Percentiles rank a stretch among this genome's conserved stretches.
Conservation (phyloP, 2,329 filamentous ascomycete genomes). For the Zopfia rhizophila region DNA sequence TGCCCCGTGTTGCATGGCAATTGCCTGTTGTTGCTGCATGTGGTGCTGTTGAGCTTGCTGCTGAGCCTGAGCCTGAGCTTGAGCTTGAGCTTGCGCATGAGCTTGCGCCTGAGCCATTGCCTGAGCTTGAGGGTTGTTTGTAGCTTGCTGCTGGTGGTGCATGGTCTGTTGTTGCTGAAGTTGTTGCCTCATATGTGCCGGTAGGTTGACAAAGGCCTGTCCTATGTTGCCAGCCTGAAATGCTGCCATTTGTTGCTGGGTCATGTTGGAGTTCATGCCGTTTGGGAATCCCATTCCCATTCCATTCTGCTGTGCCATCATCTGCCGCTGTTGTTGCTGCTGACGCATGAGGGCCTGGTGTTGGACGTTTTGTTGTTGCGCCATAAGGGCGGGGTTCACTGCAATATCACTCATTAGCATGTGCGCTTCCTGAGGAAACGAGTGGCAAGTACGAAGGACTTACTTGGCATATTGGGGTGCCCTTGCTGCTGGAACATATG, state of each 20-base stretch:
- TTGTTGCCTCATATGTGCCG: slow-evolving; percentile 55
- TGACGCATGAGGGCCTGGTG: slow-evolving; percentile 59
- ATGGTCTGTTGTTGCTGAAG: slow-evolving; percentile 61
- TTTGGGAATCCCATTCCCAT: slow-evolving; percentile 67
- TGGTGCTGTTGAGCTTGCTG: slow-evolving; percentile 57
- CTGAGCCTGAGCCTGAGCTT: slow-evolving; percentile 59
- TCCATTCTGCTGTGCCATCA: slow-evolving; percentile 63
- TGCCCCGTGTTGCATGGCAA: slow-evolving; percentile 59
- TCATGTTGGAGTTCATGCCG: slow-evolving; percentile 63
- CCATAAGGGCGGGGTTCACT: slow-evolving; percentile 53
- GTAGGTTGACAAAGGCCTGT: slow-evolving; percentile 37
- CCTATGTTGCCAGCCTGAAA: slow-evolving; percentile 38
- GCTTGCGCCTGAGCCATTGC: slow-evolving; percentile 44
- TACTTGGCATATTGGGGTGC: slow-evolving; percentile 54
- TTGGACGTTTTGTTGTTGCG: slow-evolving; percentile 55
- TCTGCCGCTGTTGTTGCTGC: slow-evolving; percentile 64
- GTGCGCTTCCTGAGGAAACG: not conserved
- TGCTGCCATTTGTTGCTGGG: slow-evolving; percentile 44
- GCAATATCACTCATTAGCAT: slow-evolving; percentile 28
- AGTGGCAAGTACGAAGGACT: slow-evolving; percentile 27
- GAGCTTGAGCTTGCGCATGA: slow-evolving; percentile 59
- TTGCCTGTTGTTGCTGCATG: slow-evolving; percentile 50
- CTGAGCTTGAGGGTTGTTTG: slow-evolving; percentile 22
- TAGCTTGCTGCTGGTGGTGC: slow-evolving; percentile 46
- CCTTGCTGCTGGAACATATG: slow-evolving; percentile 65